These are phyloP conservation scores for Aureobasidium zeae DNA, from an alignment of 2,329 filamentous ascomycete genomes.

Conservation along the genomic window DNA sequence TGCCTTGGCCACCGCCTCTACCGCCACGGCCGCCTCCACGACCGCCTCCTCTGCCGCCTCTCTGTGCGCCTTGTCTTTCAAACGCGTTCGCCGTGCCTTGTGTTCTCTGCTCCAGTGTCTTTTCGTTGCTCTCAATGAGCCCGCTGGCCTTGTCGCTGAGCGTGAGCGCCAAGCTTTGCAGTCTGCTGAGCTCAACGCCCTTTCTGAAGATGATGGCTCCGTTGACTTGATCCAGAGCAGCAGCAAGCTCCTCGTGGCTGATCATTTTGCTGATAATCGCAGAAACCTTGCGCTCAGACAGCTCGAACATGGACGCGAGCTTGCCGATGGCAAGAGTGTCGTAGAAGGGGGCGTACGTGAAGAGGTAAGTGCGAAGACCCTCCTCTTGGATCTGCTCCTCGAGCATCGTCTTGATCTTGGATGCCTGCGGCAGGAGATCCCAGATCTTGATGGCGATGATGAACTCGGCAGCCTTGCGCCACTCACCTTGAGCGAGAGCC, in stretches of 20 bases:
- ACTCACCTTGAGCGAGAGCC: conserved; percentile 90
- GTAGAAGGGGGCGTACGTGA: conserved; percentile 99
- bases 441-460: conserved; percentile 99
- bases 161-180: conserved; percentile 90
- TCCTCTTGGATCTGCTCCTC: conserved; percentile 98
- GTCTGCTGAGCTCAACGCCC: conserved; percentile 91
- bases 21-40: conserved; percentile 53
- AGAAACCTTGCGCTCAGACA: conserved; percentile 81
- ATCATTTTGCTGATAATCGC: conserved; percentile 99
- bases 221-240: conserved; percentile 95
- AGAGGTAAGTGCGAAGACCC: conserved; percentile 93
- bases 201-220: conserved; percentile 98
- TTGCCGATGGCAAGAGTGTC: conserved; percentile 85
- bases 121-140: conserved; percentile 94
- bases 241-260: conserved; percentile 93
- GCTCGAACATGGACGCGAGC: conserved; percentile 89
- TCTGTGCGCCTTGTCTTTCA: conserved; percentile 77
- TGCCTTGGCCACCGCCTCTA: conserved; percentile 50
- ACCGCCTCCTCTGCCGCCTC: conserved; percentile 53
- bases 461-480: conserved; percentile 91
- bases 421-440: conserved; percentile 89
- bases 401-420: conserved; percentile 94
- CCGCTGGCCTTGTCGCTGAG: conserved; percentile 92
- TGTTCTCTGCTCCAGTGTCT: conserved; percentile 92
- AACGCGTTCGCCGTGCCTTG: conserved; percentile 93